Conservation (phyloP, 176 grass and related monocot species). For the Alloteropsis semialata region DNA sequence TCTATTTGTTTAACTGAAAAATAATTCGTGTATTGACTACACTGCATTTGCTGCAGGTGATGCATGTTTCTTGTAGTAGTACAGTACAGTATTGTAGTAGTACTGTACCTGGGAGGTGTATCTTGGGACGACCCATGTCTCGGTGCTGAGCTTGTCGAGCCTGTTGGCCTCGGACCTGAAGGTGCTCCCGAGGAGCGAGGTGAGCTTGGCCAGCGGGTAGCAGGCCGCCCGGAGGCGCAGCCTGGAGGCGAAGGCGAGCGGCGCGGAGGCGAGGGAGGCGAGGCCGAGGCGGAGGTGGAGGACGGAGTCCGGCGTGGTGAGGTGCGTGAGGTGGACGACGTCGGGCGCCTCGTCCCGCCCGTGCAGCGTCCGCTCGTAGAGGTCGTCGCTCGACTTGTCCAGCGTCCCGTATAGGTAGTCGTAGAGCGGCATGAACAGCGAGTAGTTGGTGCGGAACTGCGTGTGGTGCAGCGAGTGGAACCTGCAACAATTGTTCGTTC, state of each 20-base stretch:
- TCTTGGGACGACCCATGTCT: conserved; percentile 63
- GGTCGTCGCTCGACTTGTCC: conserved; percentile 59
- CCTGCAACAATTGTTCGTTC: too few relatives aligned
- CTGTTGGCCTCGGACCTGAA: conserved; percentile 49
- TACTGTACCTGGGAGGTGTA: conserved; percentile 43
- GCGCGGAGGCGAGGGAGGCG: conserved; percentile 46
- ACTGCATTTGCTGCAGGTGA: too few relatives aligned
- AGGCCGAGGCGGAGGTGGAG: conserved; percentile 48
- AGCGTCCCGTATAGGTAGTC: conserved; percentile 62
- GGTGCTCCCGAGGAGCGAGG: neutral
- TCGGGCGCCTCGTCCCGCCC: conserved; percentile 24
- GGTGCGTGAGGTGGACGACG: conserved; percentile 78
- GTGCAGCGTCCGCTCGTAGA: conserved; percentile 46
- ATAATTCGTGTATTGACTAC: too few relatives aligned
- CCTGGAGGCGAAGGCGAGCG: neutral
- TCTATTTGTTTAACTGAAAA: too few relatives aligned
- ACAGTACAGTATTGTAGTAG: too few relatives aligned
- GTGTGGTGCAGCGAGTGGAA: conserved; percentile 85
- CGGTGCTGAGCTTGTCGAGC: conserved; percentile 30
- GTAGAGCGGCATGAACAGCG: conserved; percentile 74
- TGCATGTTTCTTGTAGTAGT: too few relatives aligned
- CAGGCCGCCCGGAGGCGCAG: neutral
- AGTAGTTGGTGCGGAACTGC: conserved; percentile 75
- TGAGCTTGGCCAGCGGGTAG: neutral
- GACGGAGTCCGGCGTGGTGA: conserved; percentile 43